phyloP scores from a whole-genome alignment of 2,329 filamentous ascomycete genomes.

The Colletotrichum australisinense region DNA sequence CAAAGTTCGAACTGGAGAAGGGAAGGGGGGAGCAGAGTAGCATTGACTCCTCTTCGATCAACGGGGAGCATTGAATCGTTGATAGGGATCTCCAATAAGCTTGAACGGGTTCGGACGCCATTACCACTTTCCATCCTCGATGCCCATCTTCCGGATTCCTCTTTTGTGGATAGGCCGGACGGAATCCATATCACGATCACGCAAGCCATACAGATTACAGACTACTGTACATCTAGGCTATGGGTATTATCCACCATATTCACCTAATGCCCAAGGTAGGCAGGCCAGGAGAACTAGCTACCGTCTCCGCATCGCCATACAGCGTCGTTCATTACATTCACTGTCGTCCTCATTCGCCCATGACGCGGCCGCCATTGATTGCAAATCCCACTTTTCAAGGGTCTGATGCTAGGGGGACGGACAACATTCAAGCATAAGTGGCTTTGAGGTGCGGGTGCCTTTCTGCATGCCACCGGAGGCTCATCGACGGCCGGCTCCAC shows the following conservation, averaged over 20 bases:
- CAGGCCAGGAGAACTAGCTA: background rate
- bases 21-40: background rate
- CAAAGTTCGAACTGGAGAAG: background rate
- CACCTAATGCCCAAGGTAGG: background rate
- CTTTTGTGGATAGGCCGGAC: slow-evolving; percentile 5
- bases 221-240: background rate
- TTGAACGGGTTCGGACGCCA: slow-evolving; percentile 19
- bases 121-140: slow-evolving; percentile 28
- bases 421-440: slow-evolving; percentile 23
- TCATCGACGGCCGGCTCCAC: slow-evolving; percentile 12
- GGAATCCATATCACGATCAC: slow-evolving; percentile 12
- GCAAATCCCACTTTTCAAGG: slow-evolving; percentile 12
- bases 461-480: background rate
- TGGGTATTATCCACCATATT: background rate
- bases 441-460: background rate
- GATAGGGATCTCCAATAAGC: slow-evolving; percentile 6
- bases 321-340: slow-evolving; percentile 11
- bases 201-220: background rate
- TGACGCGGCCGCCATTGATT: slow-evolving; percentile 13
- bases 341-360: slow-evolving; percentile 12
- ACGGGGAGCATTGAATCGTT: background rate
- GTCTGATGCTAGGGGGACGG: background rate
- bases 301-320: slow-evolving; percentile 13
- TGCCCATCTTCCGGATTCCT: background rate
- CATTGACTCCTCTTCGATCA: slow-evolving; percentile 15